Conservation (phyloP, 2,329 filamentous ascomycete genomes). For the Acephala macrosclerotiorum region DNA sequence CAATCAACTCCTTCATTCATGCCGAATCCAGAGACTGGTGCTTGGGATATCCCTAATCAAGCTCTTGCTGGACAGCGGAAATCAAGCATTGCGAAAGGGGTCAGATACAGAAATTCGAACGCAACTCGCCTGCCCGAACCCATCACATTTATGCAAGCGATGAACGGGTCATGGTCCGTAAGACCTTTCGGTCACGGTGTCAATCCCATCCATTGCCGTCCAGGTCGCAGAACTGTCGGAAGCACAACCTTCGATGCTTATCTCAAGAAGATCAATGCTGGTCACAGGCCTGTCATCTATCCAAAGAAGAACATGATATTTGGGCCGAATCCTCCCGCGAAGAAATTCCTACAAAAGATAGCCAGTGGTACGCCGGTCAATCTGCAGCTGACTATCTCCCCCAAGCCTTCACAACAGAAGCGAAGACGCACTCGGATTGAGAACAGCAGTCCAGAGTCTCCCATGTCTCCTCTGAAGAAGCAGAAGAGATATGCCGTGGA, state of each 20-base stretch:
- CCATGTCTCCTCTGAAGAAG: background rate
- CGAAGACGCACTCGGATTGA: background rate
- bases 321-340: constrained; percentile 32
- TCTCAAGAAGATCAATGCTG: constrained; percentile 32
- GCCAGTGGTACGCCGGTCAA: background rate
- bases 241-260: constrained; percentile 32
- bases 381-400: background rate
- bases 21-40: constrained; percentile 38
- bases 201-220: constrained; percentile 39
- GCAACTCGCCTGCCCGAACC: constrained; percentile 32
- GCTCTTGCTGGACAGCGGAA: background rate
- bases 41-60: constrained; percentile 36
- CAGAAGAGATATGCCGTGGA: background rate
- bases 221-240: constrained; percentile 35
- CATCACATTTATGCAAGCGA: constrained; percentile 41
- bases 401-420: background rate
- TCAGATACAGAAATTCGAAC: background rate
- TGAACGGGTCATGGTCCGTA: constrained; percentile 40
- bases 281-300: constrained; percentile 38
- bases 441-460: background rate
- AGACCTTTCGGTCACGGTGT: constrained; percentile 44
- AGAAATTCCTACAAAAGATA: constrained; percentile 14
- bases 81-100: too few species aligned
- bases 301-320: constrained; percentile 31
- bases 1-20: constrained; percentile 25